Evolutionary conservation across 129 eudicot species (phyloP).

Genomic region (Gnaphalium uliginosum): DNA sequence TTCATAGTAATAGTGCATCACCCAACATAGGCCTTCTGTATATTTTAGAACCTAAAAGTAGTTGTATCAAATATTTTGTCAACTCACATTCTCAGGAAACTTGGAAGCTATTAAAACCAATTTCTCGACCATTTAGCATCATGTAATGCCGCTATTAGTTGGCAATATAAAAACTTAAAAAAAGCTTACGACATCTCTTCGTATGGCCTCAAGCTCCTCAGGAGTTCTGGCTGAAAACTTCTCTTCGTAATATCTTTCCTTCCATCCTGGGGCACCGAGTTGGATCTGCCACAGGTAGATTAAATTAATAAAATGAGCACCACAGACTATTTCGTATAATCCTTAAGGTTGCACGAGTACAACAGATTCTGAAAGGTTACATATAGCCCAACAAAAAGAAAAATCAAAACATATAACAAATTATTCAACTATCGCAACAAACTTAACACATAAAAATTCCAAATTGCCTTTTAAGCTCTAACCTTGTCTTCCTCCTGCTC

Average conservation of each 20-base stretch:
- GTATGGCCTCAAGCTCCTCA: constrained; percentile 38
- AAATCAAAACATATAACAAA: background rate
- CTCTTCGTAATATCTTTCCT: constrained; percentile 42
- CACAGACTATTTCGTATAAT: background rate
- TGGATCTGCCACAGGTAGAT: constrained; percentile 15
- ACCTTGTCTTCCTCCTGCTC: constrained; percentile 94
- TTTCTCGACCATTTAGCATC: background rate
- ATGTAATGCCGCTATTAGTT: background rate
- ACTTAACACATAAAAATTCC: background rate
- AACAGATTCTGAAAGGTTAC: background rate
- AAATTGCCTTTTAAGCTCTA: constrained; percentile 15
- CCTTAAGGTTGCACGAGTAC: background rate
- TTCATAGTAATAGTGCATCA: constrained; percentile 95
- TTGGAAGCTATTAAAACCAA: background rate
- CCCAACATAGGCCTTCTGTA: constrained; percentile 97
- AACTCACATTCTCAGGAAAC: background rate
- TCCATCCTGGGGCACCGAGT: constrained; percentile 39
- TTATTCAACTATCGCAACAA: background rate
- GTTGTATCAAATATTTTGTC: constrained; percentile 11
- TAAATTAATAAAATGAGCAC: background rate
- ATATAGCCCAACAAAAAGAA: background rate
- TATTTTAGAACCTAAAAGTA: constrained; percentile 68
- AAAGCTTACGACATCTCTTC: constrained; percentile 38
- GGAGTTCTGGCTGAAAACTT: constrained; percentile 32
- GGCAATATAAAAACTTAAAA: background rate